Percentiles rank a stretch among this genome's conserved stretches.
Conservation (phyloP, 2,329 filamentous ascomycete species). For the Didymellaceae sp. region DNA sequence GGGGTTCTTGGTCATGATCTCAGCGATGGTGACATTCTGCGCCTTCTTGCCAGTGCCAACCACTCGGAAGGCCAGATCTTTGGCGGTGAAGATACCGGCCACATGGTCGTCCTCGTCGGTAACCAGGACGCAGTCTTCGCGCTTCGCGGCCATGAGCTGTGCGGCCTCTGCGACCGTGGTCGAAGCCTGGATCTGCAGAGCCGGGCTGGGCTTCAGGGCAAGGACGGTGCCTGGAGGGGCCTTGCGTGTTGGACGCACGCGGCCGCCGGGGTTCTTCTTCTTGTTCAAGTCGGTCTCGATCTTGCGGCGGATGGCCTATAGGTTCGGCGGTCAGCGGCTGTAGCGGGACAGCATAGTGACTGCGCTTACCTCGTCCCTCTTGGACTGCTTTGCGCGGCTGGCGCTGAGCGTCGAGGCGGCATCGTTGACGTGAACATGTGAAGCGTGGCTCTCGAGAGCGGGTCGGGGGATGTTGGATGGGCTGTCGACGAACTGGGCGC, state of each 20-base stretch:
- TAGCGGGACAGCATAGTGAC: neutral
- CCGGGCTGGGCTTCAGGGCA: constrained; percentile 91
- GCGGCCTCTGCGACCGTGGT: constrained; percentile 96
- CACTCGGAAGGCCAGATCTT: constrained; percentile 96
- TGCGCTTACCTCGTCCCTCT: constrained; percentile 90
- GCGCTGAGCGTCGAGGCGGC: constrained; percentile 79
- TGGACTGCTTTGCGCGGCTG: constrained; percentile 94
- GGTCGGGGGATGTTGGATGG: constrained; percentile 76
- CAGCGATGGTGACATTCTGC: constrained; percentile 87
- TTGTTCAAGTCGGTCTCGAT: constrained; percentile 98
- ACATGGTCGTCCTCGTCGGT: constrained; percentile 98
- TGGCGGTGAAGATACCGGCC: constrained; percentile 97
- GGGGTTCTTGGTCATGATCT: constrained; percentile 99
- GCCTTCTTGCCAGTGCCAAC: constrained; percentile 91
- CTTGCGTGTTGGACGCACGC: constrained; percentile 86
- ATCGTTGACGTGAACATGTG: constrained; percentile 62
- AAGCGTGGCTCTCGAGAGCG: constrained; percentile 64
- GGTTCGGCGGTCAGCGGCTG: constrained; percentile 10
- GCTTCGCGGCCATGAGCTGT: constrained; percentile 97
- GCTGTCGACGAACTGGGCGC: constrained; percentile 62
- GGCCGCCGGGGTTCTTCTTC: constrained; percentile 83
- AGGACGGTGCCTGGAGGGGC: constrained; percentile 95
- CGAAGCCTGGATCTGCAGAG: constrained; percentile 94
- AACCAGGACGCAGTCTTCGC: constrained; percentile 96
- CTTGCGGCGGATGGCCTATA: constrained; percentile 91